Base-by-base conservation (phyloP, 306 rosid genomes). In the Trifolium pratense region DNA sequence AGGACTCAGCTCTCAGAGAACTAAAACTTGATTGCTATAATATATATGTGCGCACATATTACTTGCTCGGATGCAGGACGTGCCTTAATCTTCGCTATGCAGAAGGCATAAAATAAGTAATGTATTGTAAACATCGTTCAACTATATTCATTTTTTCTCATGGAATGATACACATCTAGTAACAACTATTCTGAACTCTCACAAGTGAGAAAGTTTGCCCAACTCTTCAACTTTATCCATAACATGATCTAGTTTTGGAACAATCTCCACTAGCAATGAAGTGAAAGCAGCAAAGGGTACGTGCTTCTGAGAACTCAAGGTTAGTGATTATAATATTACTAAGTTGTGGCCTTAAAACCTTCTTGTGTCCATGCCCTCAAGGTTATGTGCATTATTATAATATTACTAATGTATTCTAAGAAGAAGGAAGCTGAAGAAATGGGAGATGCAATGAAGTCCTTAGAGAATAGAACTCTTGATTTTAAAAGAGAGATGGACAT, bases 271-370 rank as follows among this genome's bases (percentile, higher is more conserved):
- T 7, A 92, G 83, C 81, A 89, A 52, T 14, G 97, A 87, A 49
- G 98, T 85, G 73, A 92, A 92, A 40, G 97, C 92, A 37, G 97
- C 96, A 77, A 92, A 82, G 0, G 98, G 98, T 25, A 90, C n/a
- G 82, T 61, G 91, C 95, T 60, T 92, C 97, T 31, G 97, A 90
- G 86, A 92, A 90, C 52, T 89, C 90, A 2, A 92, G 83, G 88
- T 89, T 75, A 13, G 84, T 84, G 74, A 80, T 84, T 0, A 83
- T 88, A 17, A 65, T 77, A 70, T 79, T 89, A 74, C 97, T 92
- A 69, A 84, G 55, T 52, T 89, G 97, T 36, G 90, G 87, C 86
- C 95, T 89, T 63, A 90, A 59, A 23, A 70, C 79, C 78, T 80
- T 89, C 83, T 80, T 82, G 61, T 85, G 80, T 5, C 66, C 16